phyloP scores from a whole-genome alignment of 148 eudicot species.

The Pharnaceum exiguum region DNA sequence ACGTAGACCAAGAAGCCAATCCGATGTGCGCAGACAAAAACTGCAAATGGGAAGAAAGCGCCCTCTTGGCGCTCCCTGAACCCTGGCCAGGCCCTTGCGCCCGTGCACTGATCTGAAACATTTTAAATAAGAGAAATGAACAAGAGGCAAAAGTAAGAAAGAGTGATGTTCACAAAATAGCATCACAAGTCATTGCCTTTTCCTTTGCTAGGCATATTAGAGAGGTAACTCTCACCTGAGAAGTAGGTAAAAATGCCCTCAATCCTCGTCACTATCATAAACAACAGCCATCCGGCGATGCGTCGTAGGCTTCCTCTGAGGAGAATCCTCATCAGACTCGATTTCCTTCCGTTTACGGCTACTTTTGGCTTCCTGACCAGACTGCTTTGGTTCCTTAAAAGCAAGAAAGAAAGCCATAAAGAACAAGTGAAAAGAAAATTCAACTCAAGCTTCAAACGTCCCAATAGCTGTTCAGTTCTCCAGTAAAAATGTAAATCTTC shows the following conservation, averaged over 20 bases:
- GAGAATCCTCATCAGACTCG: constrained; percentile 90
- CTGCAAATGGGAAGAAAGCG: too few relatives aligned
- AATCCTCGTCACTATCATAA: constrained; percentile 84
- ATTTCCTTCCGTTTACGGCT: constrained; percentile 74
- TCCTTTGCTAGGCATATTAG: neutral
- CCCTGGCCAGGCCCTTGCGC: too few relatives aligned
- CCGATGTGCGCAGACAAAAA: too few relatives aligned
- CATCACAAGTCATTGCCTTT: neutral
- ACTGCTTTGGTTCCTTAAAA: constrained; percentile 61
- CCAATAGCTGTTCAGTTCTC: too few relatives aligned
- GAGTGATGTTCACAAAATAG: neutral
- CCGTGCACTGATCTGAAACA: too few relatives aligned
- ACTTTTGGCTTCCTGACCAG: constrained; percentile 45
- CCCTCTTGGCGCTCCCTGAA: too few relatives aligned
- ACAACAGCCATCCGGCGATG: constrained; percentile 83
- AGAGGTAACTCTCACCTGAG: constrained; percentile 9
- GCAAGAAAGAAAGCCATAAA: neutral
- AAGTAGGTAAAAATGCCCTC: constrained; percentile 13
- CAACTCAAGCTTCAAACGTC: too few relatives aligned
- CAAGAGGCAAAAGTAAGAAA: too few relatives aligned
- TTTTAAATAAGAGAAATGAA: too few relatives aligned
- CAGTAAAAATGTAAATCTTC: too few relatives aligned
- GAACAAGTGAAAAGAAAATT: neutral
- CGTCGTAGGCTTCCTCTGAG: constrained; percentile 57
- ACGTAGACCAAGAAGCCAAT: too few relatives aligned